phyloP scores from a whole-genome alignment of 2,329 filamentous ascomycete genomes.

The Lachnellula willkommii region DNA sequence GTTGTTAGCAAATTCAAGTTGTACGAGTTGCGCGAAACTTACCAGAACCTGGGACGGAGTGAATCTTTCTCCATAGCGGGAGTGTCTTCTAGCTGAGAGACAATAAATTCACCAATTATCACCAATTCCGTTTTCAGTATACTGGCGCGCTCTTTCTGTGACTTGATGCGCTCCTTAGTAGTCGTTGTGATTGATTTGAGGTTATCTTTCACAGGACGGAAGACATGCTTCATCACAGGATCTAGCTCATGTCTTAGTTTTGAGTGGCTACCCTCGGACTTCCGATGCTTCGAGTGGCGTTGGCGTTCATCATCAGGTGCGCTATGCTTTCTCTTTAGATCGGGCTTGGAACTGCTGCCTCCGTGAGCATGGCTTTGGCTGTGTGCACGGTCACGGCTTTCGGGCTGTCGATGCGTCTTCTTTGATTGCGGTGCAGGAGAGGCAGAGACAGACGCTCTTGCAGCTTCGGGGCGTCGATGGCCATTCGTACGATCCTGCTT shows the following conservation, averaged over 20 bases:
- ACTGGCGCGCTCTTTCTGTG: constrained; percentile 55
- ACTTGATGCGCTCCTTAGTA: constrained; percentile 57
- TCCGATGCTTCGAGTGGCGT: constrained; percentile 46
- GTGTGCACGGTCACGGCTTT: constrained; percentile 44
- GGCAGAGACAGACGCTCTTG: constrained; percentile 56
- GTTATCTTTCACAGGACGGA: constrained; percentile 56
- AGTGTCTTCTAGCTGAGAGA: constrained; percentile 31
- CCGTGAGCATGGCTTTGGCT: constrained; percentile 38
- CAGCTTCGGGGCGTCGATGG: constrained; percentile 52
- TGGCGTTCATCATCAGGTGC: constrained; percentile 48
- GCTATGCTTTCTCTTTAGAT: constrained; percentile 58
- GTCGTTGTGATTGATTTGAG: constrained; percentile 55
- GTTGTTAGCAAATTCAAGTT: constrained; percentile 12
- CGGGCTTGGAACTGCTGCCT: constrained; percentile 35
- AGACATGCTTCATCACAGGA: constrained; percentile 38
- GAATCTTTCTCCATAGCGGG: constrained; percentile 20
- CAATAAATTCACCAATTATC: constrained; percentile 58
- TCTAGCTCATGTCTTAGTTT: constrained; percentile 19
- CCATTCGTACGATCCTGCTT: constrained; percentile 55
- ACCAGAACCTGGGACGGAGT: constrained; percentile 30
- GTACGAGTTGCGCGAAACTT: constrained; percentile 9
- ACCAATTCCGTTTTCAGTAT: constrained; percentile 57
- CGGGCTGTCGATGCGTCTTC: constrained; percentile 35
- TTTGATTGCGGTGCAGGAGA: constrained; percentile 59
- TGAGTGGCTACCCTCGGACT: constrained; percentile 43